Evolutionary conservation across 179 eudicot species (phyloP).

Genomic region (Beta macrorhiza): DNA sequence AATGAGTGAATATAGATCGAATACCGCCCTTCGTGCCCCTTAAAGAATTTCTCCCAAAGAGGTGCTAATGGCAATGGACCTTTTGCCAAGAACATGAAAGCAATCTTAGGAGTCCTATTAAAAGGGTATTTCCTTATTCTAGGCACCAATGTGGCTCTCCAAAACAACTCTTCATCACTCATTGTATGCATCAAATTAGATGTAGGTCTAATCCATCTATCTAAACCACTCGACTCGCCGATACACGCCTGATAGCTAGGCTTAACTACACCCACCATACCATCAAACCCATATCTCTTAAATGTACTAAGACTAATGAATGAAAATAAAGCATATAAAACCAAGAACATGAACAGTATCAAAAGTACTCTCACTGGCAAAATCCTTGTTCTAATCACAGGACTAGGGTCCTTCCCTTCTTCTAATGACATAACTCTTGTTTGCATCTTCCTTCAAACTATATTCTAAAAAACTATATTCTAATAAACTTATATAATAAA

Average conservation of each 20-base stretch:
- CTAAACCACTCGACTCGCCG: slow-evolving; percentile 34
- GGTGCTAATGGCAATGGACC: slow-evolving; percentile 57
- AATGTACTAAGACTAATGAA: slow-evolving; percentile 56
- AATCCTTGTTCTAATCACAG: slow-evolving; percentile 50
- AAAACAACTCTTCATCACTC: slow-evolving; percentile 49
- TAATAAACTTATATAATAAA: background rate
- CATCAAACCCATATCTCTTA: slow-evolving; percentile 48
- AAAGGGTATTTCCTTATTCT: slow-evolving; percentile 37
- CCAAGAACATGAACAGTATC: slow-evolving; percentile 53
- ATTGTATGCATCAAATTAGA: slow-evolving; percentile 50
- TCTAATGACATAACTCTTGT: slow-evolving; percentile 49
- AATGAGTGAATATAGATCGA: slow-evolving; percentile 47
- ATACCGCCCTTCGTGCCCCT: slow-evolving; percentile 36
- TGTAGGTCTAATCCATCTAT: slow-evolving; percentile 37
- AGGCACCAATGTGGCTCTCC: slow-evolving; percentile 55
- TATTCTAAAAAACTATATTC: background rate
- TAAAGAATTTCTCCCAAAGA: slow-evolving; percentile 47
- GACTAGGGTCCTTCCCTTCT: slow-evolving; percentile 66
- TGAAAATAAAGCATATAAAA: slow-evolving; percentile 52
- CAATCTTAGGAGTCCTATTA: slow-evolving; percentile 40
- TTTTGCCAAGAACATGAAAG: slow-evolving; percentile 59
- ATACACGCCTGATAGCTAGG: slow-evolving; percentile 56
- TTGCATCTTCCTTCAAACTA: slow-evolving; percentile 31
- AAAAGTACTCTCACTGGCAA: slow-evolving; percentile 60
- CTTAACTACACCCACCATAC: slow-evolving; percentile 31